These are phyloP conservation scores for Aspergillus panamensis DNA, from an alignment of 495 filamentous ascomycete genomes.

Conservation along the genomic window DNA sequence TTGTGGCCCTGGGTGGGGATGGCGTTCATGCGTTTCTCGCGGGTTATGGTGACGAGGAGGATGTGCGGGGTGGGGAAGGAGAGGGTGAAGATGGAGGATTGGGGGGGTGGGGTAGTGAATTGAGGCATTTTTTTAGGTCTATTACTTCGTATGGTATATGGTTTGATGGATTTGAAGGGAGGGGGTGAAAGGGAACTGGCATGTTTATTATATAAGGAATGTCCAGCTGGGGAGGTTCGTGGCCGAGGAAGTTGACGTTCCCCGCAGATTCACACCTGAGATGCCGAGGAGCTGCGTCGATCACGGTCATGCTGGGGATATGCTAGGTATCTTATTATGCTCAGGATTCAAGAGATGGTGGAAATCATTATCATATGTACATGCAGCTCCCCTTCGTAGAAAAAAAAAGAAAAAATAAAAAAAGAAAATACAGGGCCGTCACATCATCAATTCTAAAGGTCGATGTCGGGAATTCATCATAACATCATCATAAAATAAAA, in stretches of 20 bases:
- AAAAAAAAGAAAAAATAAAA: slow-evolving; percentile 12
- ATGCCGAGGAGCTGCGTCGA: not conserved
- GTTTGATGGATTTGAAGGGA: no score
- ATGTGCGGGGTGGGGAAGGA: slow-evolving; percentile 33
- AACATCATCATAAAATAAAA: slow-evolving; percentile 12
- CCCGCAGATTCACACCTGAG: not conserved
- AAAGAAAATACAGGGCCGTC: slow-evolving; percentile 18
- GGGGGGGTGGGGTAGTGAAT: slow-evolving; percentile 18
- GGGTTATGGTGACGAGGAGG: slow-evolving; percentile 36
- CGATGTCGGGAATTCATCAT: slow-evolving; percentile 20
- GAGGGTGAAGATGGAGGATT: slow-evolving; percentile 18
- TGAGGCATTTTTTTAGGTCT: slow-evolving; percentile 3
- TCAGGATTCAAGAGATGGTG: not conserved
- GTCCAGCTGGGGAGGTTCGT: no score
- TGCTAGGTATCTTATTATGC: not conserved
- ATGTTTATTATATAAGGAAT: not conserved
- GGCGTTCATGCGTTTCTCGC: slow-evolving; percentile 40
- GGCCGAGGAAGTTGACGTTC: not conserved
- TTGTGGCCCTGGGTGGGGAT: slow-evolving; percentile 40
- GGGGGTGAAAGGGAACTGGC: slow-evolving; percentile 1
- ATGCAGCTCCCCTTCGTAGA: not conserved
- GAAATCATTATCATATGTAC: slow-evolving; percentile 7
- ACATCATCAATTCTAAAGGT: slow-evolving; percentile 25
- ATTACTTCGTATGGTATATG: no score
- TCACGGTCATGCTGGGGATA: not conserved